These are phyloP conservation scores for Pachyrhizus erosus DNA, from an alignment of 306 rosid genomes.

Conservation along the genomic window DNA sequence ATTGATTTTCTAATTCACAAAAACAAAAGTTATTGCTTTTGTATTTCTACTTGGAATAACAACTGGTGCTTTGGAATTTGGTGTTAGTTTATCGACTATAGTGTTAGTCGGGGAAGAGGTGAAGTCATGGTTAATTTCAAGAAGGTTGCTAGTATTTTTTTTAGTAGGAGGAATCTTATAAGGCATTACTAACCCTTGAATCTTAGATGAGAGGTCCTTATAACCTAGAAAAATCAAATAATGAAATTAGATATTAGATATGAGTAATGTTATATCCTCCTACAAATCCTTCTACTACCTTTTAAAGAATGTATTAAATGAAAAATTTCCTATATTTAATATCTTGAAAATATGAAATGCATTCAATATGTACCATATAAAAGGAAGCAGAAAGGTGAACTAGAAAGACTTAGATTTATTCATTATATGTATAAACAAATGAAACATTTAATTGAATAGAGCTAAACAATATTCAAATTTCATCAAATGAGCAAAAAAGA, in stretches of 20 bases:
- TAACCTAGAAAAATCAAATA: constrained; percentile 61
- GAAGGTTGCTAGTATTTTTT: constrained; percentile 47
- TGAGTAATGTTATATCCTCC: neutral
- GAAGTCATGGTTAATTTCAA: constrained; percentile 56
- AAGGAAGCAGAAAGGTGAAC: neutral
- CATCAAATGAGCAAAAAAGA: neutral
- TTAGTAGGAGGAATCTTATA: constrained; percentile 55
- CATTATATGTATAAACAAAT: neutral
- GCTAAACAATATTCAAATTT: constrained; percentile 9
- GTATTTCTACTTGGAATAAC: constrained; percentile 58
- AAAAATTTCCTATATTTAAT: neutral
- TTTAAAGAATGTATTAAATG: neutral
- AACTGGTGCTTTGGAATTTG: constrained; percentile 69
- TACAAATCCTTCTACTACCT: neutral
- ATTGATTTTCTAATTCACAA: constrained; percentile 66
- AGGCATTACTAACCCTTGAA: constrained; percentile 51
- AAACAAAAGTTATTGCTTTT: constrained; percentile 70
- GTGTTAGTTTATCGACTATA: constrained; percentile 50
- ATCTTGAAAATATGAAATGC: neutral
- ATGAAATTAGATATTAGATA: constrained; percentile 34
- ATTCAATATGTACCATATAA: neutral
- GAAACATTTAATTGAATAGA: neutral
- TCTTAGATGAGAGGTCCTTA: constrained; percentile 56
- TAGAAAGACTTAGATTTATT: neutral
- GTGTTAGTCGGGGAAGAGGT: constrained; percentile 60